Evolutionary conservation across 2,329 filamentous ascomycete species (phyloP).

Genomic region (Botrytis fragariae): DNA sequence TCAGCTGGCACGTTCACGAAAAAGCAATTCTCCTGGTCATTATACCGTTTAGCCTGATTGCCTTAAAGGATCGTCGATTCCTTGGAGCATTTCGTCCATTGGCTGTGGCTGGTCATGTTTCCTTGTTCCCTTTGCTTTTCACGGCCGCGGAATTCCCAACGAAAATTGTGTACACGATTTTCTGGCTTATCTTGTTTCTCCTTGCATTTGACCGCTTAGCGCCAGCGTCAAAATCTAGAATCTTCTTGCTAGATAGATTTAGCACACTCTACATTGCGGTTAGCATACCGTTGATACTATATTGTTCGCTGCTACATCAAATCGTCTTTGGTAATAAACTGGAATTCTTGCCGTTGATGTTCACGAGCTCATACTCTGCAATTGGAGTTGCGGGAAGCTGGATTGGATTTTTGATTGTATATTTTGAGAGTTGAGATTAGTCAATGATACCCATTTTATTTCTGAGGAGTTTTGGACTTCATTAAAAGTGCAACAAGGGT

Average conservation of each 20-base stretch:
- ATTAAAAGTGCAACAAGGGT: not conserved
- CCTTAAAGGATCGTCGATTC: slow-evolving; percentile 84
- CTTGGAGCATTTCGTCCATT: slow-evolving; percentile 88
- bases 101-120: slow-evolving; percentile 91
- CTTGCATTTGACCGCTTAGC: slow-evolving; percentile 83
- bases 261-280: slow-evolving; percentile 85
- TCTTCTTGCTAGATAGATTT: slow-evolving; percentile 90
- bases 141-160: slow-evolving; percentile 89
- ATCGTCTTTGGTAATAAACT: slow-evolving; percentile 78
- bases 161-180: slow-evolving; percentile 88
- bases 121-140: slow-evolving; percentile 90
- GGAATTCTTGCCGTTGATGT: slow-evolving; percentile 95
- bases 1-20: slow-evolving; percentile 98
- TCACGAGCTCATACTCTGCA: slow-evolving; percentile 91
- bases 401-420: slow-evolving; percentile 91
- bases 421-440: slow-evolving; percentile 54
- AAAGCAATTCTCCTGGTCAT: slow-evolving; percentile 94
- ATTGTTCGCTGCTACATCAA: slow-evolving; percentile 81
- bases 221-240: slow-evolving; percentile 75
- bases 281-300: slow-evolving; percentile 83
- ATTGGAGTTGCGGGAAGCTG: slow-evolving; percentile 95
- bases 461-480: not conserved
- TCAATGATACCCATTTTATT: slow-evolving; percentile 27
- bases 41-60: slow-evolving; percentile 90
- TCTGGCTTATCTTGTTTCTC: slow-evolving; percentile 87